Base-by-base conservation (phyloP, 176 grass and related monocot genomes). In the Avena atlantica region DNA sequence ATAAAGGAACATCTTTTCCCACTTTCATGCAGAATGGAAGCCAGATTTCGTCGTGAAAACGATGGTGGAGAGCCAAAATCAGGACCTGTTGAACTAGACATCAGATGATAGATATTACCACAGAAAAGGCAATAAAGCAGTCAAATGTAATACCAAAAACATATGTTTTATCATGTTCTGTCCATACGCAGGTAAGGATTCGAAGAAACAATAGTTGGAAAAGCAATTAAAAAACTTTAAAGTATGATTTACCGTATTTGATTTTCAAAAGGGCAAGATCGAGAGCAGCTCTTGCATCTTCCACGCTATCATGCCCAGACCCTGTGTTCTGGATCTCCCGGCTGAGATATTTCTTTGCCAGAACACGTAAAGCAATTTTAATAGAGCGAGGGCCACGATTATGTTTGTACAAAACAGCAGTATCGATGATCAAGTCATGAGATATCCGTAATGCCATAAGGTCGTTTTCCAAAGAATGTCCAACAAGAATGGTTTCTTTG, bases 391-490 rank as follows among this genome's bases (percentile, higher is more conserved):
- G 66, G 4, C 93, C 93, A 68, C 87, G 89, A 62, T 61, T 81
- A 68, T 93, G 81, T 76, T 89, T 88, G 90, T 96, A 98, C 61
- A 98, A 76, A 87, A 98, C 65, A 24, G 96, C 96, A 21, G 96
- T 98, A 69, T 98, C 96, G 31, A 98, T 94, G 64, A 98, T 89
- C 79, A 92, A 89, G 66, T 87, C 80, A 75, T 98, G 96, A 52
- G 89, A 94, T 84, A 96, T 87, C 76, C 80, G 91, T 76, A 98
- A 88, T 75, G 96, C 93, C 65, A 76, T 83, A 83, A 98, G 90
- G 36, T 96, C 96, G 83, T 98, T 98, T 93, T 96, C 93, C 68
- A 98, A 90, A 83, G 96, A 98, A 92, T 98, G 96, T 4, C 93
- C 96, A 70, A 98, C 96, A 88, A 98, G 89, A 86, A 96, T 89